Base-by-base conservation (phyloP, 352 stramenopile species). In the Phytopythium montanum region DNA sequence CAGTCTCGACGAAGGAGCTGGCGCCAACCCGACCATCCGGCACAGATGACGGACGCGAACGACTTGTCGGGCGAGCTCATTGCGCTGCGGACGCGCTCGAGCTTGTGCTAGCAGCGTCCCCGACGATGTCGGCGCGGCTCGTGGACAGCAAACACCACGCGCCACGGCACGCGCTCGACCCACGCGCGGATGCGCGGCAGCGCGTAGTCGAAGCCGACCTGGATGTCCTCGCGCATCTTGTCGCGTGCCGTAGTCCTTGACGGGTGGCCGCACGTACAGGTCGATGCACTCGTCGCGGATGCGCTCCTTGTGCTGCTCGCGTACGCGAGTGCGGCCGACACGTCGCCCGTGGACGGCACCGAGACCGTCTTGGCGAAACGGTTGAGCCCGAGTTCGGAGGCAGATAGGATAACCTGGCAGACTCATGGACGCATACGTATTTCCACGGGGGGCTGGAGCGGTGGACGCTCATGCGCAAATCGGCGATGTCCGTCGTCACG, bases 271-370 rank as follows among this genome's bases (percentile, higher is more conserved):
- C 21, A 98, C 63, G 65, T 96, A 96, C 39, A 98, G 55, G 56
- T 98, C 88, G 50, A 93, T 87, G 50, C 78, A 88, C 50, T 94
- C 78, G 46, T 90, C 85, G 42, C 86, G 88, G 50, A 95, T 88
- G 9, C 85, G 80, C 29, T 88, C 77, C 62, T 92, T 92, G 64
- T 97, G 86, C 48, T 96, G 87, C 61, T 97, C 87, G 96, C 88
- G 70, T 96, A 98, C 25, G 87, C 81, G 2, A 97, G 66, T 12
- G 80, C 88, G 18, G 88, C 85, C 18, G 81, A 94, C 2, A 98
- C 80, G 57, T 98, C 92, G n/a, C 90, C 90, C 88, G 97, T 97
- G 2, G 87, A 97, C 13, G 89, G 92, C 48, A 98, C 89, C 44
- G 82, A 86, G 1, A 97, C 90, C 0, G 84, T 94, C 61, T 88